These are phyloP conservation scores for Elsinoe fawcettii DNA, from an alignment of 2,329 filamentous ascomycete species.

Conservation along the genomic window DNA sequence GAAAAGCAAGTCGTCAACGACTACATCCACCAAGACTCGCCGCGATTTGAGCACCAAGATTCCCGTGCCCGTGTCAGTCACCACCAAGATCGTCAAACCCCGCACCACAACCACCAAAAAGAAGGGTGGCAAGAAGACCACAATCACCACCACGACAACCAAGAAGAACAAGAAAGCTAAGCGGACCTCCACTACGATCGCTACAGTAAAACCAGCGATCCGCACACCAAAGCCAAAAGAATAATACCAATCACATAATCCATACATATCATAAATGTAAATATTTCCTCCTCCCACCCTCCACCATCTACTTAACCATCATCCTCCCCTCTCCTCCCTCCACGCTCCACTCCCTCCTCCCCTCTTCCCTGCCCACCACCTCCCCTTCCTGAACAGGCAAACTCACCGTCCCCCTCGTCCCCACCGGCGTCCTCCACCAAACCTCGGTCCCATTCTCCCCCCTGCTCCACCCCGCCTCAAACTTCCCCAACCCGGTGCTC, in stretches of 20 bases:
- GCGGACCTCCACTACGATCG: neutral
- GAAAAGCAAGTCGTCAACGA: neutral
- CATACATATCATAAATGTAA: neutral
- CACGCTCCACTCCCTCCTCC: constrained; percentile 4
- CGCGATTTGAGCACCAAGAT: neutral
- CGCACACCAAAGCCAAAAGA: neutral
- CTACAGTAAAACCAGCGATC: neutral
- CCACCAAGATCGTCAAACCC: neutral
- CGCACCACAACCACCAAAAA: neutral
- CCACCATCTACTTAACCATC: neutral
- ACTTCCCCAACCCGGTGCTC: constrained; percentile 38
- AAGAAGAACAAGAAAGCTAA: neutral
- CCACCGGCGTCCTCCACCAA: constrained; percentile 25
- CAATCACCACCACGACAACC: neutral
- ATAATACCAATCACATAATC: no score
- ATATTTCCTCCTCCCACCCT: no score
- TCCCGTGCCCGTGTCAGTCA: neutral
- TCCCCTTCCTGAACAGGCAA: constrained; percentile 17
- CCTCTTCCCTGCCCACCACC: constrained; percentile 1
- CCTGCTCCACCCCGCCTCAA: constrained; percentile 30
- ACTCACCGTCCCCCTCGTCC: constrained; percentile 27
- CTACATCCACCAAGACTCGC: neutral
- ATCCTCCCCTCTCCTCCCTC: constrained; percentile 3
- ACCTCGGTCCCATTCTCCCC: constrained; percentile 19
- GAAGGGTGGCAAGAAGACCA: neutral